Evolutionary conservation across 2,329 filamentous ascomycete species (phyloP), one percentile per base, ranked within the genome.

Genomic region (Hypomyces rosellus): DNA sequence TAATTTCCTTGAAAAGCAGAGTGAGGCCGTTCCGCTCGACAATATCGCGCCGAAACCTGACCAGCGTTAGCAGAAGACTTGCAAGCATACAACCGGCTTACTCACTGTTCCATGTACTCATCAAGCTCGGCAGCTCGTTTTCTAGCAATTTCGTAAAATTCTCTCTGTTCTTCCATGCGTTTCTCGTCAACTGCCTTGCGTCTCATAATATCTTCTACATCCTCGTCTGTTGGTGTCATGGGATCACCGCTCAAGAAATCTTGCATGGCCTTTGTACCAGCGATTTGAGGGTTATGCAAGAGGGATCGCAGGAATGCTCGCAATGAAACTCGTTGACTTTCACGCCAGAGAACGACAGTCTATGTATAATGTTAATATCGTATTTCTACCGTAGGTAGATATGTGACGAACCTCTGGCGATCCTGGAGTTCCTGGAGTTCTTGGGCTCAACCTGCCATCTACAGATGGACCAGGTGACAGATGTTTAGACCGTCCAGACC

Each of bases 51-150:
- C 82, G 81, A 65, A 85, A 85, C 52, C 78, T 81, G 39, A 5
- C 13, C 16, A 2, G 14, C 8, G 55, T 68, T 45, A 68, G 58
- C 37, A 38, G 18, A 3, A 42, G 4, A 12, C n/a, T 34, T 13
- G n/a, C 15, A 16, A 4, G 12, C 5, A 41, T 16, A n/a, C n/a
- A 4, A 43, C 4, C 16, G 13, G 2, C 14, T 36, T 8, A 54
- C 84, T 69, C 69, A 89, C 84, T 95, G 71, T 69, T 99, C 93
- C 93, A 99, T 99, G 65, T 97, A 96, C 20, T 95, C 88, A 68
- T 99, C 93, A 46, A 99, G 76, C 63, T 97, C 93, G 5, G 88
- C 86, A 2, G 93, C 93, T 57, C 93, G 83, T 67, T 90, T 85
- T 57, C 90, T 78, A 8, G 93, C 93, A 63, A 99, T 91, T 65